A percentile compares a stretch with the other conserved stretches of the same genome.
Conservation (phyloP, 1,139 yeast genomes). For the Scheffersomyces cryptocercus region DNA sequence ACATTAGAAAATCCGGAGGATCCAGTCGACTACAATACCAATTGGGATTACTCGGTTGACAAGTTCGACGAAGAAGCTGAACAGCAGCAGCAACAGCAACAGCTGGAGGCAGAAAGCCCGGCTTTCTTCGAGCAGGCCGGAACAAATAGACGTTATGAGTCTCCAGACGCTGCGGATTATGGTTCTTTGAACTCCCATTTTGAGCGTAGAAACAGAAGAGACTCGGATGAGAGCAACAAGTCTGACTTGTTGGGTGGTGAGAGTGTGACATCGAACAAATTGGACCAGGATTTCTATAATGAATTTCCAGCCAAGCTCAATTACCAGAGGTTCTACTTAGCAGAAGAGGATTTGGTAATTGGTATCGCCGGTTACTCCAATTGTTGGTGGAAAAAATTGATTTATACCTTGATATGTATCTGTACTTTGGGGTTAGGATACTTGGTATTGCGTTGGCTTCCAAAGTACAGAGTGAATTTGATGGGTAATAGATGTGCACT, state of each 20-base stretch:
- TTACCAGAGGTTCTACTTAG: conserved; percentile 83
- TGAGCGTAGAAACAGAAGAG: conserved; percentile 32
- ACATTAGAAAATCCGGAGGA: conserved; percentile 63
- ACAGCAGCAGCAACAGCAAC: conserved; percentile 15
- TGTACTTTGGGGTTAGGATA: conserved; percentile 71
- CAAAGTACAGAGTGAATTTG: conserved; percentile 67
- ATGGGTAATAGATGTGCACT: conserved; percentile 68
- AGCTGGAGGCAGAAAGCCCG: neutral
- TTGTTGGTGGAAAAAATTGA: conserved; percentile 42
- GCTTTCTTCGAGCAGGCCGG: neutral
- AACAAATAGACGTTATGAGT: neutral
- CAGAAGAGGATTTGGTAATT: conserved; percentile 91
- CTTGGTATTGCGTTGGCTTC: conserved; percentile 80
- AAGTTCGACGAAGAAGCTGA: conserved; percentile 43
- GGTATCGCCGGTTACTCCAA: conserved; percentile 89
- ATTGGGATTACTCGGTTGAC: conserved; percentile 61
- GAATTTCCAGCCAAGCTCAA: conserved; percentile 45
- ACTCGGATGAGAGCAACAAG: conserved; percentile 26
- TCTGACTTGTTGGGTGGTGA: conserved; percentile 14
- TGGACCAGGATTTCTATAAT: conserved; percentile 43
- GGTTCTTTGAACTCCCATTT: conserved; percentile 36
- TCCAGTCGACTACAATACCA: conserved; percentile 63
- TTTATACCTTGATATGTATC: conserved; percentile 58
- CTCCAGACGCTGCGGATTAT: conserved; percentile 24
- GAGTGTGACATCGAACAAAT: conserved; percentile 12